Evolutionary conservation across 2,329 filamentous ascomycete genomes (phyloP).

Genomic region (Chrysoporthe austroafricana): DNA sequence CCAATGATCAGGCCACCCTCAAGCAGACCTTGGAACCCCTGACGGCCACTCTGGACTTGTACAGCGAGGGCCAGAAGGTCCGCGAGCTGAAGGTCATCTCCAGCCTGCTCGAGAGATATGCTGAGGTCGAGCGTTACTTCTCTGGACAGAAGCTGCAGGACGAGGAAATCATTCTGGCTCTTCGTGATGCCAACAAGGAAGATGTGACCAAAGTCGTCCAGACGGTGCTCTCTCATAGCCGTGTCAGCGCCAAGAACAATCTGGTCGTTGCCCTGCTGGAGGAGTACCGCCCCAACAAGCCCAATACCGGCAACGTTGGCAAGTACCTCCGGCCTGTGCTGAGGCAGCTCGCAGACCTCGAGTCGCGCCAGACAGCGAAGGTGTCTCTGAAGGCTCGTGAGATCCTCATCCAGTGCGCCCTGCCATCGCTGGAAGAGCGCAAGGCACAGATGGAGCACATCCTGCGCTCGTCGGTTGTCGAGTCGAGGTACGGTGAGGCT

Average conservation of each 20-base stretch:
- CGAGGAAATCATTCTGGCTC: constrained; percentile 89
- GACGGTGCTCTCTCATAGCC: constrained; percentile 90
- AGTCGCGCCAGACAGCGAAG: constrained; percentile 85
- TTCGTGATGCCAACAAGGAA: constrained; percentile 96
- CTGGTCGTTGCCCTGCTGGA: constrained; percentile 89
- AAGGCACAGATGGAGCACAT: constrained; percentile 98
- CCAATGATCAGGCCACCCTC: constrained; percentile 73
- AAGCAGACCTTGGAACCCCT: constrained; percentile 76
- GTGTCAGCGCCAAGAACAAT: constrained; percentile 91
- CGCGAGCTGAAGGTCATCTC: constrained; percentile 87
- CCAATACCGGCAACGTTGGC: constrained; percentile 82
- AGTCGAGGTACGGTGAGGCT: constrained; percentile 96
- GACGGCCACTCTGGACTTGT: constrained; percentile 75
- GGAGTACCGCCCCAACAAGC: constrained; percentile 93
- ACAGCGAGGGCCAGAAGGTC: constrained; percentile 84
- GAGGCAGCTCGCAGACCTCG: constrained; percentile 86
- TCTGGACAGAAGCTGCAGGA: constrained; percentile 83
- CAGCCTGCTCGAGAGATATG: constrained; percentile 79
- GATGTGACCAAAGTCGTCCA: constrained; percentile 84
- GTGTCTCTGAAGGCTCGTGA: constrained; percentile 96
- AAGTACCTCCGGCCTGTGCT: constrained; percentile 85
- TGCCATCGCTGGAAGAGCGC: constrained; percentile 94
- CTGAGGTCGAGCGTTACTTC: constrained; percentile 83
- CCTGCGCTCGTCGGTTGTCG: constrained; percentile 88
- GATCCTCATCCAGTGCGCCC: constrained; percentile 93